Conservation (phyloP, 129 eudicot genomes). For the Calendula officinalis region DNA sequence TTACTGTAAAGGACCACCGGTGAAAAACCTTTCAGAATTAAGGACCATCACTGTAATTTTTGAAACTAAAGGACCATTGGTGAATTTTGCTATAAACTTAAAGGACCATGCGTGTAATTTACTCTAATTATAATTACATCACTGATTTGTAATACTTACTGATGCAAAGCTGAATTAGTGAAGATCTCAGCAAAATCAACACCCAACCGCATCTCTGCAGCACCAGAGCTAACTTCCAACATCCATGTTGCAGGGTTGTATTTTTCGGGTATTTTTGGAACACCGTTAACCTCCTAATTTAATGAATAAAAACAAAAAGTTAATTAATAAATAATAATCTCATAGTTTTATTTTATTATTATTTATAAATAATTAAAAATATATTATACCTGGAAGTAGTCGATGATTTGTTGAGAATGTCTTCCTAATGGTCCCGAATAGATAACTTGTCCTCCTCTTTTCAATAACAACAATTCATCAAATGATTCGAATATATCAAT, state of each 20-base stretch:
- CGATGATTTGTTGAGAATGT: constrained; percentile 62
- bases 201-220: constrained; percentile 48
- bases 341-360: not conserved
- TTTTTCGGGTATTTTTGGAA: constrained; percentile 51
- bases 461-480: constrained; percentile 81
- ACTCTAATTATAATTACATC: too few species aligned
- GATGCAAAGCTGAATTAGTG: constrained; percentile 36
- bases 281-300: constrained; percentile 46
- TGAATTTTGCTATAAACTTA: too few species aligned
- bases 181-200: constrained; percentile 56
- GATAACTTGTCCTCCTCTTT: constrained; percentile 88
- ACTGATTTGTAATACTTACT: constrained; percentile 35
- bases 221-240: constrained; percentile 64
- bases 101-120: too few species aligned
- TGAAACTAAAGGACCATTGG: too few species aligned
- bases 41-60: too few species aligned
- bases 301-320: not conserved
- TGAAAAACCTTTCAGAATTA: too few species aligned
- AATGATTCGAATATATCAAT: constrained; percentile 92
- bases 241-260: constrained; percentile 81
- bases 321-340: too few species aligned
- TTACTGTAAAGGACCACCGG: too few species aligned
- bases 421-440: constrained; percentile 81
- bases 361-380: not conserved
- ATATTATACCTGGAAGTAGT: constrained; percentile 63